Evolutionary conservation across 2,329 filamentous ascomycete genomes (phyloP).

Genomic region (Fusarium buharicum): DNA sequence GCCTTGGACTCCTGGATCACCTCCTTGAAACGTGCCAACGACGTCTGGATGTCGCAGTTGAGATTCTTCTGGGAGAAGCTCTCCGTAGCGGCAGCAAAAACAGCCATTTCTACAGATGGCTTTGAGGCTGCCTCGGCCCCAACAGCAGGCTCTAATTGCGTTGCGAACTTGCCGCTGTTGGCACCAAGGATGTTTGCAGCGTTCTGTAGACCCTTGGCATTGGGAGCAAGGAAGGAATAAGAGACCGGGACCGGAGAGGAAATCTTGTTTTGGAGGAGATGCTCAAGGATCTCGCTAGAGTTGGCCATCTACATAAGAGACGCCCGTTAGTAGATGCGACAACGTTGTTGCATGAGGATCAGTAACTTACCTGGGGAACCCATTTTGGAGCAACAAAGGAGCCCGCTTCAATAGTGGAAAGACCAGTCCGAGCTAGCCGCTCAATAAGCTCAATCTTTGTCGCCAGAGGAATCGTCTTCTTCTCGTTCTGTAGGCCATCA

Average conservation of each 20-base stretch:
- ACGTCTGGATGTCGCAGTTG: constrained; percentile 81
- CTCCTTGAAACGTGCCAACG: constrained; percentile 73
- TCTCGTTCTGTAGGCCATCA: constrained; percentile 90
- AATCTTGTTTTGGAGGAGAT: constrained; percentile 69
- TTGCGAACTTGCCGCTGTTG: constrained; percentile 61
- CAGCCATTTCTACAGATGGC: constrained; percentile 74
- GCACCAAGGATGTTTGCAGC: constrained; percentile 65
- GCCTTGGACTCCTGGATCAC: constrained; percentile 76
- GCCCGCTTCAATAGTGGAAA: constrained; percentile 80
- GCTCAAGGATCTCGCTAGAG: constrained; percentile 77
- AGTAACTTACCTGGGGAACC: constrained; percentile 75
- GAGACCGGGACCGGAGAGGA: constrained; percentile 67
- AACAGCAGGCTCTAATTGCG: constrained; percentile 58
- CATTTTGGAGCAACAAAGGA: constrained; percentile 87
- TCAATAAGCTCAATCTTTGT: constrained; percentile 83
- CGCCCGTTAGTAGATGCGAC: constrained; percentile 19
- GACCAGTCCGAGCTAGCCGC: constrained; percentile 72
- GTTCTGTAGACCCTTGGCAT: constrained; percentile 75
- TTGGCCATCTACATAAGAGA: constrained; percentile 76
- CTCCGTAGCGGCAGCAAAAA: constrained; percentile 86
- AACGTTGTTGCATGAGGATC: not conserved
- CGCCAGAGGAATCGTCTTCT: constrained; percentile 72
- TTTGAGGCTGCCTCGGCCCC: constrained; percentile 54
- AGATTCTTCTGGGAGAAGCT: constrained; percentile 83
- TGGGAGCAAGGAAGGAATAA: constrained; percentile 85